phyloP scores from a whole-genome alignment of 2,329 filamentous ascomycete genomes.

The Ascochyta viciae-villosae region DNA sequence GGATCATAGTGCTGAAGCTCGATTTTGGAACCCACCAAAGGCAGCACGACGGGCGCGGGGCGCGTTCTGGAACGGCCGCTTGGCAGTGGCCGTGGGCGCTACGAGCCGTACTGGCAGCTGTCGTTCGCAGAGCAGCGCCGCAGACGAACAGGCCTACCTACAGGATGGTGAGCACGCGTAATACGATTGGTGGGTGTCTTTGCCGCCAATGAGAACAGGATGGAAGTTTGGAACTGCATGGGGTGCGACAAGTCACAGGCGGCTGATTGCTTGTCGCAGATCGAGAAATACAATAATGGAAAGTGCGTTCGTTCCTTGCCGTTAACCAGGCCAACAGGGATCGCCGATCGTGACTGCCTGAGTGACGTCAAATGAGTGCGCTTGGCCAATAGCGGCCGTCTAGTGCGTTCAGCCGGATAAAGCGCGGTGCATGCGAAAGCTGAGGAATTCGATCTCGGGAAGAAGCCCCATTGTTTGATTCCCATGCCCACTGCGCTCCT shows the following conservation, averaged over 20 bases:
- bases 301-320: neutral
- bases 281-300: conserved; percentile 5
- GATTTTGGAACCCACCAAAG: no score
- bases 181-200: no score
- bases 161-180: no score
- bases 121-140: no score
- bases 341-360: conserved; percentile 3
- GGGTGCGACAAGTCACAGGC: neutral
- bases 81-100: no score
- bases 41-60: no score
- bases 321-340: neutral
- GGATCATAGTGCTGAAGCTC: no score
- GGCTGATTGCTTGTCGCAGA: neutral
- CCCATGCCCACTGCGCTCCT: conserved; percentile 6
- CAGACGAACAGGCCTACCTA: no score
- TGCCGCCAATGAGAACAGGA: no score
- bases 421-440: conserved; percentile 19
- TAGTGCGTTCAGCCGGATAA: conserved; percentile 3
- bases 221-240: neutral
- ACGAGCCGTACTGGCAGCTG: no score
- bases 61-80: no score
- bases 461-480: conserved; percentile 9
- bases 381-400: conserved; percentile 7
- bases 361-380: conserved; percentile 1
- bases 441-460: conserved; percentile 17